phyloP scores from a whole-genome alignment of 768 basidiomycete species.

The Pisolithus orientalis region DNA sequence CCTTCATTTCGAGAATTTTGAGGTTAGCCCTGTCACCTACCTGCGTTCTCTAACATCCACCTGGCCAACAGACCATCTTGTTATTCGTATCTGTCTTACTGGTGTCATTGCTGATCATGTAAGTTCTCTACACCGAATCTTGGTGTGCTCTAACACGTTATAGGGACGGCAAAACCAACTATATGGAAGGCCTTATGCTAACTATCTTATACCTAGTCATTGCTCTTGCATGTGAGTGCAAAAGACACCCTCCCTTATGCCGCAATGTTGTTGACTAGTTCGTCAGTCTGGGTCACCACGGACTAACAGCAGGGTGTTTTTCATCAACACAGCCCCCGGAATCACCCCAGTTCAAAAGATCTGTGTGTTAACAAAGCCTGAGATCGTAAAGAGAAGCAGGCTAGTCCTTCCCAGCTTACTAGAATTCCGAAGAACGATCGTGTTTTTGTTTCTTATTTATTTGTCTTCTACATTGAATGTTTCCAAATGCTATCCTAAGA shows the following conservation, averaged over 20 bases:
- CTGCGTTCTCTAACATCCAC: neutral
- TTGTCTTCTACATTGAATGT: neutral
- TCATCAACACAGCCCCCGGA: too few relatives aligned
- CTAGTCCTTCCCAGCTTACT: too few relatives aligned
- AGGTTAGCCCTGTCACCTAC: conserved; percentile 36
- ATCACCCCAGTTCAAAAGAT: too few relatives aligned
- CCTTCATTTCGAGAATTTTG: conserved; percentile 81
- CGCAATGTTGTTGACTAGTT: neutral
- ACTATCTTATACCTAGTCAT: conserved; percentile 32
- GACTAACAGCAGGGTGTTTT: neutral
- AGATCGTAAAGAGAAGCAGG: too few relatives aligned
- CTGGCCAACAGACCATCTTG: conserved; percentile 55
- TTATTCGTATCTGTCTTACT: conserved; percentile 86
- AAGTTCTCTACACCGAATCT: conserved; percentile 19
- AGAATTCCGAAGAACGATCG: too few relatives aligned
- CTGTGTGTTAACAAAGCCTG: too few relatives aligned
- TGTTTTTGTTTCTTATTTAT: neutral
- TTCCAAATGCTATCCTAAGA: conserved; percentile 7
- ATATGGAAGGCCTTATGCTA: conserved; percentile 85
- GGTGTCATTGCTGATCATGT: conserved; percentile 78
- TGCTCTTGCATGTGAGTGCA: conserved; percentile 33
- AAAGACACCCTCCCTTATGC: neutral
- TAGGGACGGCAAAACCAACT: conserved; percentile 82
- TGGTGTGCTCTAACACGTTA: neutral
- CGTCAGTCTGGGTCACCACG: conserved; percentile 8